Percentiles rank a stretch among this genome's conserved stretches.
Conservation (phyloP, 2,329 filamentous ascomycete species). For the Pseudogymnoascus destructans region DNA sequence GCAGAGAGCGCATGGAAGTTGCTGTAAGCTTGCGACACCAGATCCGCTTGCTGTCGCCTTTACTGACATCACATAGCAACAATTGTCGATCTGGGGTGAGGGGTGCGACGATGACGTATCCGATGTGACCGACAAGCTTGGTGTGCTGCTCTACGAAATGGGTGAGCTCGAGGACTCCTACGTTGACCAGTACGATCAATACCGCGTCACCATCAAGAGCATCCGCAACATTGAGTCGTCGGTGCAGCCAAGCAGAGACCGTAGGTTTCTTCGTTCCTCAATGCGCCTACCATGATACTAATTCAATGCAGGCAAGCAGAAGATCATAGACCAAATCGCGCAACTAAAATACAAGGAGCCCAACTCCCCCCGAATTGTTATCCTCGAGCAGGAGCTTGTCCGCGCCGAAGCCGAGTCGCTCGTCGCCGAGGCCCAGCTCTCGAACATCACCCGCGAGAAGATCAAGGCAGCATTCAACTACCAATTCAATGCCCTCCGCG, state of each 20-base stretch:
- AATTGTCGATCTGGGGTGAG: conserved; percentile 97
- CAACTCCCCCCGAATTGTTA: conserved; percentile 92
- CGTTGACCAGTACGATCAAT: conserved; percentile 97
- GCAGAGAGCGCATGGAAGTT: conserved; percentile 94
- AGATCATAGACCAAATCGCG: conserved; percentile 97
- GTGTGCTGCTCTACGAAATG: conserved; percentile 85
- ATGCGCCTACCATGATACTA: neutral
- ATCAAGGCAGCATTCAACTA: conserved; percentile 97
- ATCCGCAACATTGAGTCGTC: conserved; percentile 98
- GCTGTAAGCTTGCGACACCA: conserved; percentile 51
- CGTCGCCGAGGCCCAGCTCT: conserved; percentile 92
- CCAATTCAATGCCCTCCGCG: conserved; percentile 92
- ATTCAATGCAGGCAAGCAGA: conserved; percentile 67
- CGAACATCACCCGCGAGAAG: conserved; percentile 99
- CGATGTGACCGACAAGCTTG: conserved; percentile 97
- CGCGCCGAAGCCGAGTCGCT: conserved; percentile 98
- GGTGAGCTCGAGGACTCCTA: conserved; percentile 95
- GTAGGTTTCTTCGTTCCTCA: conserved; percentile 38
- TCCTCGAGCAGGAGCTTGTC: conserved; percentile 96
- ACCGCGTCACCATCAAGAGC: conserved; percentile 97
- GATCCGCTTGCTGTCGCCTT: neutral
- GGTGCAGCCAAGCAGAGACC: conserved; percentile 92
- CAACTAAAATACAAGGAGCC: conserved; percentile 99
- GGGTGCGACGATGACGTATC: conserved; percentile 93
- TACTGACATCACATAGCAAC: conserved; percentile 51